Conservation (phyloP, 768 basidiomycete genomes). For the Pleurotus citrinopileatus region DNA sequence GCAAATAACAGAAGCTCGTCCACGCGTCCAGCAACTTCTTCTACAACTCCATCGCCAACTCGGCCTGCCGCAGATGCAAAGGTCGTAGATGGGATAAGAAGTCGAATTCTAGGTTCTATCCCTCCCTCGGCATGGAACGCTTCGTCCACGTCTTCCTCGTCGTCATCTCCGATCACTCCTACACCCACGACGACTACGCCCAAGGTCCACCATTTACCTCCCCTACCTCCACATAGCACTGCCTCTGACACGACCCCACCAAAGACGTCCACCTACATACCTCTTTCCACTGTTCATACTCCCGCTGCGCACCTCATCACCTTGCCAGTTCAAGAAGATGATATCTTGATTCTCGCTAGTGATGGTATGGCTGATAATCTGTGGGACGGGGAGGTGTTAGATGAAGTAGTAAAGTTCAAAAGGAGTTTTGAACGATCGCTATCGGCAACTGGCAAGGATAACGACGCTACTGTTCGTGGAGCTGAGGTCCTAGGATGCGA, state of each 20-base stretch:
- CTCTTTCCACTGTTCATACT: slow-evolving; percentile 20
- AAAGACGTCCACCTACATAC: not conserved
- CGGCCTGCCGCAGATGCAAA: not conserved
- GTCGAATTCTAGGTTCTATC: not conserved
- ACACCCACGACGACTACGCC: not conserved
- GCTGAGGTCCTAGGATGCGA: not conserved
- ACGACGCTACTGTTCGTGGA: slow-evolving; percentile 13
- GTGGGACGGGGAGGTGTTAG: slow-evolving; percentile 85
- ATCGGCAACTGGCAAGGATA: slow-evolving; percentile 33
- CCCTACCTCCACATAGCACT: slow-evolving; percentile 18
- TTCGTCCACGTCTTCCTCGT: not conserved
- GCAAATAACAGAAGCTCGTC: not conserved
- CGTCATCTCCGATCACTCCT: too few species aligned
- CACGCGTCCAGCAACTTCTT: not conserved
- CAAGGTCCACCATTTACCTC: not conserved
- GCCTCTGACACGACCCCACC: too few species aligned
- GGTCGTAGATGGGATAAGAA: not conserved
- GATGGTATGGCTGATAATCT: slow-evolving; percentile 86
- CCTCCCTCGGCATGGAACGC: not conserved
- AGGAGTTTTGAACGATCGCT: slow-evolving; percentile 14
- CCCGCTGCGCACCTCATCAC: slow-evolving; percentile 66
- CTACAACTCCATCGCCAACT: slow-evolving; percentile 1
- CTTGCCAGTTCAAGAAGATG: slow-evolving; percentile 65
- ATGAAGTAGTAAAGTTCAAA: slow-evolving; percentile 69
- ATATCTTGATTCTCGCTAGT: slow-evolving; percentile 77